Percentiles rank a stretch among this genome's conserved stretches.
These are phyloP conservation scores for Chenopodium quinoa DNA, from an alignment of 148 eudicot species.

Conservation along the genomic window DNA sequence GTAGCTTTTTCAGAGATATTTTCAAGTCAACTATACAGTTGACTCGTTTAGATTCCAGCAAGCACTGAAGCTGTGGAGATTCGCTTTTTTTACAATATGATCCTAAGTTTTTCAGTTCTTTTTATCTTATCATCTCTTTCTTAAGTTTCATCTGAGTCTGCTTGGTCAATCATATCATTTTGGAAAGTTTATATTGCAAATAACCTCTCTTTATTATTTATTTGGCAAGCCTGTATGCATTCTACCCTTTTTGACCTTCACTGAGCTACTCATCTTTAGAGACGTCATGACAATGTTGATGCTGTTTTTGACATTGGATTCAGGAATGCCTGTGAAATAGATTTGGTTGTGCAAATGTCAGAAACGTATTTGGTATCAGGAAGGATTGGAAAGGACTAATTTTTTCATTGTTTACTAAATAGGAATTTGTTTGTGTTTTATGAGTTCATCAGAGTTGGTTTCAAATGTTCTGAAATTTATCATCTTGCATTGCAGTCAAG, in stretches of 20 bases:
- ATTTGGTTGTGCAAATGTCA: not conserved
- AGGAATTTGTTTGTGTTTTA: not conserved
- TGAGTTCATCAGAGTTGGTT: not conserved
- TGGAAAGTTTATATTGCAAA: not conserved
- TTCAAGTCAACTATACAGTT: not conserved
- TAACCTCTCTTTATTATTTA: not conserved
- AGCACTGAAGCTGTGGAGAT: not conserved
- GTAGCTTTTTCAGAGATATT: not conserved
- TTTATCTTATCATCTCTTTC: not conserved
- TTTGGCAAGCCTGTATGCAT: not conserved
- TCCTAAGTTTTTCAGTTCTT: too few species aligned
- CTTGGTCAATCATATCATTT: not conserved
- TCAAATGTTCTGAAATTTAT: conserved; percentile 4
- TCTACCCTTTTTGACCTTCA: not conserved
- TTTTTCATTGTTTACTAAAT: not conserved
- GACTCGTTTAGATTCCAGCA: not conserved
- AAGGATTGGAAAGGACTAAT: not conserved
- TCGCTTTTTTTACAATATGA: not conserved
- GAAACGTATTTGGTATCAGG: not conserved
- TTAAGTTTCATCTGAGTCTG: not conserved
- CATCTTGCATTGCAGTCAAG: conserved; percentile 48
- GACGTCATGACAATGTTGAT: not conserved
- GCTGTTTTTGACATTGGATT: not conserved
- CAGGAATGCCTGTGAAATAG: too few species aligned
- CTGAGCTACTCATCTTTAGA: not conserved